Base-by-base conservation (phyloP, 2,329 filamentous ascomycete species). In the Arthroderma uncinatum region DNA sequence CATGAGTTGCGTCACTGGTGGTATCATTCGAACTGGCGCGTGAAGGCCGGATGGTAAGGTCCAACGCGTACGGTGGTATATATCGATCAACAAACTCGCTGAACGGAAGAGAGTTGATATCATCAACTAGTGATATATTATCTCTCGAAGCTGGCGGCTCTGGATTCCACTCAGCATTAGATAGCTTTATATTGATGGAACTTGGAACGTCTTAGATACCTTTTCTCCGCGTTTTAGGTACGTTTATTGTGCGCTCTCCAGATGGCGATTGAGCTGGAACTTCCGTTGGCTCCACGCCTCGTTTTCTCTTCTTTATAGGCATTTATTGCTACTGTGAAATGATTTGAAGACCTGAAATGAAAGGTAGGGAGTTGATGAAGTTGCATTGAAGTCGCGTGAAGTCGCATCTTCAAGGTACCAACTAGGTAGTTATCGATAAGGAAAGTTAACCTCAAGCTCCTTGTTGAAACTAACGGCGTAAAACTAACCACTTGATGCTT, bases 71-170 rank as follows among this genome's bases (percentile, higher is more conserved):
- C 3, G 56, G 21, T 12, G 66, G 62, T 25, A 74, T 62, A 57
- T 72, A 73, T 56, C 60, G 57, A 8, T 62, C 60, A 14, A 70
- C 65, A 63, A 78, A 78, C n/a, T 73, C 63, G 3, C 64, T 52
- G 12, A 71, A 62, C 16, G 67, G 59, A 28, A 77, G 64, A 19
- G 67, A 61, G 61, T 78, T 78, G 58, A 73, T 70, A 37, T 65
- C 66, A 59, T 76, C 73, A 34, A 78, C 69, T 55, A 76, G 54
- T 19, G 52, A 50, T 33, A 3, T 19, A 19, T 50, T 28, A 2
- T 50, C 40, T 47, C 25, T 28, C 14, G 34, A n/a, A 23, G 21
- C 23, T 23, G 2, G 9, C 10, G 47, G 47, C 14, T 16, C 47
- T 30, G 14, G 8, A 30, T 33, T 7, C 8, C 47, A 30, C 4